phyloP scores from a whole-genome alignment of 2,329 filamentous ascomycete genomes.

The Fusarium sambucinum region DNA sequence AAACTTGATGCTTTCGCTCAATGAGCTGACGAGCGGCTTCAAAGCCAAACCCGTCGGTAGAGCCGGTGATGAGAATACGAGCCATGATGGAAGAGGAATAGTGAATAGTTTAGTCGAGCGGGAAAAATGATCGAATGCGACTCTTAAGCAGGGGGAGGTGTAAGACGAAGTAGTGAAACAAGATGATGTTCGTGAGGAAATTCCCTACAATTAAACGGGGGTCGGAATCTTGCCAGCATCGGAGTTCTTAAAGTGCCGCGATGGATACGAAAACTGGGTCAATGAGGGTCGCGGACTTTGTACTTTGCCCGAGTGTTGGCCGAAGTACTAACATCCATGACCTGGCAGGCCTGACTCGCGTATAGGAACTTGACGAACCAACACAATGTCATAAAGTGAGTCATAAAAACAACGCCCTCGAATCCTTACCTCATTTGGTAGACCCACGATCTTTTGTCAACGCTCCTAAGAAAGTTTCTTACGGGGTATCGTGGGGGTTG shows the following conservation, averaged over 20 bases:
- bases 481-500: too few species aligned
- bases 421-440: too few species aligned
- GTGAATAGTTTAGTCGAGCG: not conserved
- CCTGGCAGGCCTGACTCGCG: too few species aligned
- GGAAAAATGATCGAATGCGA: not conserved
- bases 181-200: not conserved
- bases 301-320: not conserved
- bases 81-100: constrained; percentile 26
- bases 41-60: constrained; percentile 44
- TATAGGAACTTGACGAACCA: too few species aligned
- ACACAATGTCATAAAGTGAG: too few species aligned
- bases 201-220: not conserved
- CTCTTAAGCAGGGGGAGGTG: not conserved
- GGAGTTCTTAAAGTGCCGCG: not conserved
- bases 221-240: not conserved
- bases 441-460: too few species aligned
- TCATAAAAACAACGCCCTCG: too few species aligned
- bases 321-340: not conserved
- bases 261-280: not conserved
- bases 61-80: constrained; percentile 45
- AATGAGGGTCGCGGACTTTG: not conserved
- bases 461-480: too few species aligned
- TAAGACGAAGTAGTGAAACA: not conserved
- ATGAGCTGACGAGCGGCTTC: constrained; percentile 42
- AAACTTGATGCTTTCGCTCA: constrained; percentile 40